phyloP scores from a whole-genome alignment of 306 rosid genomes.

The Lithocarpus polystachyus region DNA sequence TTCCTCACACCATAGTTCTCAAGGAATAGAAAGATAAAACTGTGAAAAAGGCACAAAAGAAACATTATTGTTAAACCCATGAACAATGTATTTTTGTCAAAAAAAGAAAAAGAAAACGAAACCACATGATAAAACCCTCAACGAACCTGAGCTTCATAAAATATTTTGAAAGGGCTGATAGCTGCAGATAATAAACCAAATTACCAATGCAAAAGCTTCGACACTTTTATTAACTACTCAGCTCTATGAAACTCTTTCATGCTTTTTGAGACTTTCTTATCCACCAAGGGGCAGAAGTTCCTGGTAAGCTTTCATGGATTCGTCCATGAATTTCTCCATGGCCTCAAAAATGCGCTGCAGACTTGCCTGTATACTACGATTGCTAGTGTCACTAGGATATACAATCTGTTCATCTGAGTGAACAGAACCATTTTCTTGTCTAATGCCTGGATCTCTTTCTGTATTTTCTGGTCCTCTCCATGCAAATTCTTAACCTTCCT shows the following conservation, averaged over 20 bases:
- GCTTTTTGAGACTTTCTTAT: slow-evolving; percentile 51
- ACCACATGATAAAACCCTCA: slow-evolving; percentile 15
- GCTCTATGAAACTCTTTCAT: slow-evolving; percentile 38
- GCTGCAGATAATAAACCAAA: slow-evolving; percentile 14
- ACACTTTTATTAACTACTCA: not conserved
- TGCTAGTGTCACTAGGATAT: slow-evolving; percentile 76
- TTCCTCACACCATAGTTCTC: slow-evolving; percentile 98
- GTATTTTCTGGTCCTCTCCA: slow-evolving; percentile 83
- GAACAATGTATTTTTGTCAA: not conserved
- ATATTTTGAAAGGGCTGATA: slow-evolving; percentile 4
- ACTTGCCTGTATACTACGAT: slow-evolving; percentile 66
- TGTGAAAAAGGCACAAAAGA: slow-evolving; percentile 35
- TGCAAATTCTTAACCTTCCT: slow-evolving; percentile 67
- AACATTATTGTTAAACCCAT: slow-evolving; percentile 1
- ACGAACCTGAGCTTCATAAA: slow-evolving; percentile 8
- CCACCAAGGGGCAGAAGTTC: slow-evolving; percentile 72
- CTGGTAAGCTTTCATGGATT: slow-evolving; percentile 68
- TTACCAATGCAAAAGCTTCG: slow-evolving; percentile 8
- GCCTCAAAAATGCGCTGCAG: slow-evolving; percentile 90
- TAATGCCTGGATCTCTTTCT: slow-evolving; percentile 82
- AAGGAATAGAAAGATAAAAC: slow-evolving; percentile 86
- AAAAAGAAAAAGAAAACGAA: not conserved
- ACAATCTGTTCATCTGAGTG: slow-evolving; percentile 61
- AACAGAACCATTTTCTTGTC: slow-evolving; percentile 59
- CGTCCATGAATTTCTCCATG: slow-evolving; percentile 83